Base-by-base conservation (phyloP, 345 rosid species). In the Jatropha curcas region DNA sequence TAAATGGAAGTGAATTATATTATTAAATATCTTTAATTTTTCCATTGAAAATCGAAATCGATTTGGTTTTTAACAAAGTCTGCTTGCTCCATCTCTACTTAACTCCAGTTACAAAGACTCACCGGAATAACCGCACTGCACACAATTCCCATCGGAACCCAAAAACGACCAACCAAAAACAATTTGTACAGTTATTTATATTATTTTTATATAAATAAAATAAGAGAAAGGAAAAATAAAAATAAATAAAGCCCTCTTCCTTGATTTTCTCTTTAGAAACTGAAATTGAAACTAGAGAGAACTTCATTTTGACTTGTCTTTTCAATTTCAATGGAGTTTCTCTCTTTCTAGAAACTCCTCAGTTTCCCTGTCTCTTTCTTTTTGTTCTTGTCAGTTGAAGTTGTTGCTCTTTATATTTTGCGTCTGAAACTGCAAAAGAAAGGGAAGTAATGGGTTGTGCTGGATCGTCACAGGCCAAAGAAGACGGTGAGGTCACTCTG, bases 381-480 rank as follows among this genome's bases (percentile, higher is more conserved):
- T 39, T 24, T 65, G 55, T 17, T 19, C n/a, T 64, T 41, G 12
- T 64, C 31, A 10, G 14, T 45, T 64, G 52, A 41, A 64, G 13
- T 64, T 27, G 34, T 14, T 41, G 33, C 64, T 60, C 19, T 35
- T 60, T n/a, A 7, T 17, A 31, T 20, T 60, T 33, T 11, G 37
- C 17, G 6, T 16, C 4, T 0, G 5, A 48, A 48, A 14, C n/a
- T 14, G 20, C 16, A 17, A 48, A 48, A 7, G 17, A 19, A 48
- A 19, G 53, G 20, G 19, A 17, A 17, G 19, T 1, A 74, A 91
- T 91, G 97, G 97, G 94, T 67, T 91, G 94, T 76, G 88, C 82
- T 76, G 92, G 90, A 85, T 91, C 97, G n/a, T 80, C 92, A 41
- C 91, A 80, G 73, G 78, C 88, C 27, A 83, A 86, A 77, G 86